Evolutionary conservation across 2,329 filamentous ascomycete species (phyloP).

Genomic region (Pseudopithomyces maydicus): DNA sequence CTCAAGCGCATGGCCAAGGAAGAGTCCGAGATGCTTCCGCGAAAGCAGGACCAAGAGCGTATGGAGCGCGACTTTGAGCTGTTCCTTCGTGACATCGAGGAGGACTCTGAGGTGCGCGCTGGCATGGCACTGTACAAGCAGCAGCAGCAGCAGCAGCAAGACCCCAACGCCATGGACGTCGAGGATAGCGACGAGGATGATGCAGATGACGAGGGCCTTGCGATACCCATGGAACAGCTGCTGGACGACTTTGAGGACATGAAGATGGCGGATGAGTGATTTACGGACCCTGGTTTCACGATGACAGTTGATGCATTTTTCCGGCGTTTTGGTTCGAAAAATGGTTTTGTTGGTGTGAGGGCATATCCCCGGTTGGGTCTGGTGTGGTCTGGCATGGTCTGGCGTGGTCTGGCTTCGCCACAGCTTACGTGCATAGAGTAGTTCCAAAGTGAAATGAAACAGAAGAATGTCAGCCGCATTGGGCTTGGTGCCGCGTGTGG

Average conservation of each 20-base stretch:
- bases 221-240: constrained; percentile 62
- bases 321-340: constrained; percentile 2
- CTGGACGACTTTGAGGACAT: constrained; percentile 94
- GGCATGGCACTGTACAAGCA: constrained; percentile 86
- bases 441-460: neutral
- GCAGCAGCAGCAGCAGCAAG: constrained; percentile 52
- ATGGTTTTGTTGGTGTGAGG: neutral
- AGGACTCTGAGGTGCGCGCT: constrained; percentile 84
- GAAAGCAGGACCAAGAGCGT: constrained; percentile 84
- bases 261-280: constrained; percentile 62
- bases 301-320: neutral
- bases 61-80: constrained; percentile 95
- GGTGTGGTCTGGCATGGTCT: neutral
- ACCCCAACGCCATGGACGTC: constrained; percentile 69
- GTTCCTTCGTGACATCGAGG: constrained; percentile 96
- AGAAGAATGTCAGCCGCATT: neutral
- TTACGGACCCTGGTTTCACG: neutral
- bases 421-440: neutral
- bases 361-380: neutral
- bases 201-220: constrained; percentile 57
- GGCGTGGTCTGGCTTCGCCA: neutral
- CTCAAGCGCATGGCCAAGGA: constrained; percentile 92
- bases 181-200: constrained; percentile 59
- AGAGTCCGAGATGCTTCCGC: constrained; percentile 82
- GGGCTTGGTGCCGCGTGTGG: neutral